Evolutionary conservation across 2,329 filamentous ascomycete genomes (phyloP), one percentile per base, ranked within the genome.

Genomic region (Stemphylium beticola): DNA sequence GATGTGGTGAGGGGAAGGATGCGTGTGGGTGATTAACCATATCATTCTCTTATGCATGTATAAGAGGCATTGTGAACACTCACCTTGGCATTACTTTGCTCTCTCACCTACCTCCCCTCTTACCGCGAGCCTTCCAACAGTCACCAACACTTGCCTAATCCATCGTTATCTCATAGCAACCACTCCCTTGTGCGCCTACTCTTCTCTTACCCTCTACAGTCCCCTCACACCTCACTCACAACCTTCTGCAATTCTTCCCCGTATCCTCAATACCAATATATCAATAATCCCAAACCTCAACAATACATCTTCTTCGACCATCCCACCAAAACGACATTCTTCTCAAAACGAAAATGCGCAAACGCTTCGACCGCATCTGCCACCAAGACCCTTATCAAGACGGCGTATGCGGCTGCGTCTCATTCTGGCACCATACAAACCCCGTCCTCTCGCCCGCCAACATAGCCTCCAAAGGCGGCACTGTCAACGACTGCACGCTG

Each of bases 321-420:
- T 46, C 10, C 15, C 37, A 37, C 22, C 15, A 15, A n/a, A 45
- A n/a, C 45, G 29, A 49, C 55, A 20, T 12, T 22, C 24, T 17
- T 9, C 12, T 15, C 36, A 18, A 18, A 34, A 49, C 42, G 40
- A 18, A 18, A 34, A 49, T 46, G 40, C 14, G 39, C 18, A 22
- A 33, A 45, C 24, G 17, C n/a, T 26, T 4, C 57, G 18, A 10
- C 33, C 44, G 42, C 22, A 55, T 37, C 10, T 62, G 49, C 11
- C 42, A 57, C 4, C 55, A 56, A 38, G 58, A 58, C 26, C 18
- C 44, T 8, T 43, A n/a, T 7, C 57, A 63, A 45, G 60, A 61
- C 7, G 62, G 62, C 15, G 64, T 71, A 1, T 72, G 69, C 22
- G 68, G 67, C 26, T 71, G 68, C 34, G 59, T 57, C 5, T 37